phyloP scores from a whole-genome alignment of 2,329 filamentous ascomycete species.

The Fusarium marasasianum region DNA sequence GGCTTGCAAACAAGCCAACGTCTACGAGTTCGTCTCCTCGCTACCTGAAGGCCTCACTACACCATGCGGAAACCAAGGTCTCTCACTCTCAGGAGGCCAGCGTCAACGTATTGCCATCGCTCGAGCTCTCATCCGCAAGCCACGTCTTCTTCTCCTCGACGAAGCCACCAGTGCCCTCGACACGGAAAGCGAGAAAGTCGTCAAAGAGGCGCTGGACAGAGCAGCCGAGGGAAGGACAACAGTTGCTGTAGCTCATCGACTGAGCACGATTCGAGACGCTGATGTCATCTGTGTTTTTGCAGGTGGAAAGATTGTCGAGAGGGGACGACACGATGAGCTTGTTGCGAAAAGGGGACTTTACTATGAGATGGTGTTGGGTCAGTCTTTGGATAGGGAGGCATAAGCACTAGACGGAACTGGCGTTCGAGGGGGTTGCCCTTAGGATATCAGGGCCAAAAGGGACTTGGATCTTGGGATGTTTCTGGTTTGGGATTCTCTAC shows the following conservation, averaged over 20 bases:
- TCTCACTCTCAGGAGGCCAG: constrained; percentile 77
- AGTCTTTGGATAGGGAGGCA: constrained; percentile 51
- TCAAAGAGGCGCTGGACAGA: constrained; percentile 69
- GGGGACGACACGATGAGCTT: constrained; percentile 69
- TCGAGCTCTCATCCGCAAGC: constrained; percentile 73
- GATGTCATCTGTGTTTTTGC: constrained; percentile 71
- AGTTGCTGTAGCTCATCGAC: constrained; percentile 72
- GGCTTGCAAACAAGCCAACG: constrained; percentile 64
- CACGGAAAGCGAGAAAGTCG: constrained; percentile 71
- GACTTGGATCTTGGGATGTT: not conserved
- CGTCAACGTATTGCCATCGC: constrained; percentile 79
- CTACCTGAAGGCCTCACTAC: constrained; percentile 70
- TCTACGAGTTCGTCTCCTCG: constrained; percentile 63
- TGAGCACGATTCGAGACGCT: constrained; percentile 65
- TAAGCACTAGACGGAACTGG: not conserved
- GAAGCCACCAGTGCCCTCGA: constrained; percentile 75
- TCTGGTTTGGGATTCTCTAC: not conserved
- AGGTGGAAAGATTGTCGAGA: constrained; percentile 59
- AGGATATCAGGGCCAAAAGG: not conserved
- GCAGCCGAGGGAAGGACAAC: constrained; percentile 59
- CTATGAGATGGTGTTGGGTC: constrained; percentile 62
- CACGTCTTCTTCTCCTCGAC: constrained; percentile 74
- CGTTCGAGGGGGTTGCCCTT: not conserved
- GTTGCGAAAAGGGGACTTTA: constrained; percentile 60
- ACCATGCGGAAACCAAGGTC: constrained; percentile 71